Evolutionary conservation across 2,329 filamentous ascomycete genomes (phyloP).

Genomic region (Dactylellina leptospora): DNA sequence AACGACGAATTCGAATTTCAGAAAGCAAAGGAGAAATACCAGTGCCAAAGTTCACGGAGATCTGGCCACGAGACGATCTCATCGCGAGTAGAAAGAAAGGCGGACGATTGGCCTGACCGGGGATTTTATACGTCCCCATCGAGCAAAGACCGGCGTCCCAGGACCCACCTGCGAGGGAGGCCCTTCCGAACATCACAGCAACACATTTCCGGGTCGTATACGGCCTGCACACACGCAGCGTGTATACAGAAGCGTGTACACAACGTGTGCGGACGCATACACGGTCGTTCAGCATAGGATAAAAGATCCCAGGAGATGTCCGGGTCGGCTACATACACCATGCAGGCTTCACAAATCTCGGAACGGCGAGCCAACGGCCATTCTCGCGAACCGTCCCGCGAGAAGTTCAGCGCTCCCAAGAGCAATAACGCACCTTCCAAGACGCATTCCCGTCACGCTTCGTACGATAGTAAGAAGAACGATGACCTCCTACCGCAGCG

Average conservation of each 20-base stretch:
- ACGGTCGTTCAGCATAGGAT: too few species aligned
- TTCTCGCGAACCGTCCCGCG: constrained; percentile 43
- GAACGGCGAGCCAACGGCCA: constrained; percentile 33
- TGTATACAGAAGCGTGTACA: too few species aligned
- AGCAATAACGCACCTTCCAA: constrained; percentile 8
- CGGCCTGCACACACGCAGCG: too few species aligned
- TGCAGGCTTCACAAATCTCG: constrained; percentile 41
- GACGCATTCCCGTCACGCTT: constrained; percentile 45
- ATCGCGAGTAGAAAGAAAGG: background rate
- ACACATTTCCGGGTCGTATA: constrained; percentile 13
- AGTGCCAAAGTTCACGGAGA: too few species aligned
- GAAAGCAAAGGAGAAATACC: too few species aligned
- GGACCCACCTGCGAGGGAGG: background rate
- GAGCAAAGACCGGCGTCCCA: constrained; percentile 7
- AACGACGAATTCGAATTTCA: background rate
- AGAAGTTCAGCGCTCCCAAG: constrained; percentile 26
- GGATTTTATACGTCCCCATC: background rate
- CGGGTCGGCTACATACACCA: constrained; percentile 43
- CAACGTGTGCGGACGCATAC: background rate
- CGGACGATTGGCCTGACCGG: background rate
- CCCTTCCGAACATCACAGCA: background rate
- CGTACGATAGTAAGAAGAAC: constrained; percentile 52
- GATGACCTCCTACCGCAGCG: constrained; percentile 39
- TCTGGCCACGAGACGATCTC: constrained; percentile 9
- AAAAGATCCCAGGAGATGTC: constrained; percentile 40